Base-by-base conservation (phyloP, 208 protist species). In the Wallacemonas sp. region DNA sequence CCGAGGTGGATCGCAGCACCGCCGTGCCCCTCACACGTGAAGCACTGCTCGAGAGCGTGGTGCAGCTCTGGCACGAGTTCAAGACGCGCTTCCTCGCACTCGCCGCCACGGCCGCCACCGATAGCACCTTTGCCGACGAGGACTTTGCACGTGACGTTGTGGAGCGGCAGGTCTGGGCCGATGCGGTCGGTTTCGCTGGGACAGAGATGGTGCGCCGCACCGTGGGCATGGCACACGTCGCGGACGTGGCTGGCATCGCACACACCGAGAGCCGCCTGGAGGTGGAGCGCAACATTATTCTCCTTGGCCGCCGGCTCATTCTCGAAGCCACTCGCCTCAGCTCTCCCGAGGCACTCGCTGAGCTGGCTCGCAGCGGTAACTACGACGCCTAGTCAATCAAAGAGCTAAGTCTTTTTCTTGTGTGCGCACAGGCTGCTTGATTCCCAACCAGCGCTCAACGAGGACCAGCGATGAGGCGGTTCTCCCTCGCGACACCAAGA, bases 161-260 rank as follows among this genome's bases (percentile, higher is more conserved):
- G 29, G 24, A 41, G 15, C 30, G 39, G 29, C 42, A 64, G 21
- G 66, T 80, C 17, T 72, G 59, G 74, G 34, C 30, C 12, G 74
- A 80, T 48, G 50, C 68, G 41, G 41, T 80, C 17, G 74, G 74
- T 2, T 80, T 75, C 34, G 68, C 74, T 0, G 74, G 74, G 10
- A 54, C 50, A 3, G 74, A 80, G 57, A 72, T 80, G 69, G 67
- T 80, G 6, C 66, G 74, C 27, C 61, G 74, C 21, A 76, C 63
- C 17, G 45, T 80, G 1, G 68, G 66, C n/a, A 63, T 80, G 17
- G 68, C 66, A 2, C 74, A 80, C 50, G 74, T 80, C 17, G 69
- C 69, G 5, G 74, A 80, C 62, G 59, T 76, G 30, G 74, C 74
- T 38, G 48, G 63, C 33, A 76, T 80, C 22, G 33, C 24, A 24